phyloP scores from a whole-genome alignment of 208 protist species.

The Kentomonas sorsogonicus region DNA sequence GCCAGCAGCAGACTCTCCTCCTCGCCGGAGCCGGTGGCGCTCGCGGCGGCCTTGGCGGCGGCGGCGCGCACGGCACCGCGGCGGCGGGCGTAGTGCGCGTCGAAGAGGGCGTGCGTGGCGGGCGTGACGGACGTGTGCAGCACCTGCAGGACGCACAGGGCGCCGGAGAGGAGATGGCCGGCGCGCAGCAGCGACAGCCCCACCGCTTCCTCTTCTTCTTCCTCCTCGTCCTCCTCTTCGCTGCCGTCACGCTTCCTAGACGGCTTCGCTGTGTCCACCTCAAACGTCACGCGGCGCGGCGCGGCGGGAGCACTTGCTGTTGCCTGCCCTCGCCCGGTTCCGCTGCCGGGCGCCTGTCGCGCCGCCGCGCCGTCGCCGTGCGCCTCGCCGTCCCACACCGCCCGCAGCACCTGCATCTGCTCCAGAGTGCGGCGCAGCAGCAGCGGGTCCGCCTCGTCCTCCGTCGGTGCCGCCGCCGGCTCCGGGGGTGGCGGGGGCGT shows the following conservation, averaged over 20 bases:
- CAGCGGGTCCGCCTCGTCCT: constrained; percentile 2
- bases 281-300: too few relatives aligned
- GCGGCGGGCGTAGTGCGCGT: constrained; percentile 18
- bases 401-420: constrained; percentile 29
- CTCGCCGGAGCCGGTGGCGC: neutral
- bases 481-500: constrained; percentile 3
- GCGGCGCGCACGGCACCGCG: constrained; percentile 5
- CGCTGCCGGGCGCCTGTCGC: neutral
- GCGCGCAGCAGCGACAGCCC: too few relatives aligned
- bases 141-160: constrained; percentile 22
- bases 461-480: constrained; percentile 10
- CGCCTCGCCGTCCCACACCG: constrained; percentile 37
- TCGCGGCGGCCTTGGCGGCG: neutral
- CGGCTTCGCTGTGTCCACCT: too few relatives aligned
- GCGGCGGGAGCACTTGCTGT: too few relatives aligned
- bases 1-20: neutral
- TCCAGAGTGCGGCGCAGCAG: constrained; percentile 20
- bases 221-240: too few relatives aligned
- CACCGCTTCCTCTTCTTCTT: too few relatives aligned
- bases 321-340: neutral
- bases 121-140: constrained; percentile 35
- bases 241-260: too few relatives aligned
- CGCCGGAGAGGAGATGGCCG: too few relatives aligned
- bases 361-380: too few relatives aligned
- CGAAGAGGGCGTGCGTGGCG: constrained; percentile 23